These are phyloP conservation scores for Fusarium tanahbumbuense DNA, from an alignment of 2,329 filamentous ascomycete species.

Conservation along the genomic window DNA sequence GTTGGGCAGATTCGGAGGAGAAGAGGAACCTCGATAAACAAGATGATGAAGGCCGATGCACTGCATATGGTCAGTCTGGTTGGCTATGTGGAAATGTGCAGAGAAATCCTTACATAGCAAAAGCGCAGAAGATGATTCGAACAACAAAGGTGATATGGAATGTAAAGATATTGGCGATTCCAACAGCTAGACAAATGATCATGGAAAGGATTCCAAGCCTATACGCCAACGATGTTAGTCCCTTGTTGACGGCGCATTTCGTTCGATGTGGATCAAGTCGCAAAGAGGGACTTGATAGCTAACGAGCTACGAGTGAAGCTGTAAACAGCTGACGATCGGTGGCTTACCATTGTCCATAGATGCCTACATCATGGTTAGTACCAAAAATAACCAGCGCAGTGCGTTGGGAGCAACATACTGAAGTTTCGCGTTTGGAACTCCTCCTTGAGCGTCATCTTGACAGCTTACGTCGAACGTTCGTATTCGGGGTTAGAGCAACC, in stretches of 20 bases:
- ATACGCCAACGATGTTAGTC: conserved; percentile 20
- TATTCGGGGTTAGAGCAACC: conserved; percentile 31
- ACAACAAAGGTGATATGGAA: conserved; percentile 51
- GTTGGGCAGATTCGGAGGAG: conserved; percentile 98
- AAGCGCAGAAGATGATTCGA: conserved; percentile 64
- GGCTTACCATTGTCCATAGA: conserved; percentile 80
- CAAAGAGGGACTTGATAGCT: conserved; percentile 21
- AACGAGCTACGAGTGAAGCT: conserved; percentile 14
- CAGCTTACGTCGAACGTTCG: conserved; percentile 46
- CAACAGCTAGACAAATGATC: conserved; percentile 76
- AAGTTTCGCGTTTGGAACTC: conserved; percentile 80
- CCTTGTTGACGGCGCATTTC: conserved; percentile 5
- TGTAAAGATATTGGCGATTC: conserved; percentile 75
- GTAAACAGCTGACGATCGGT: conserved; percentile 12
- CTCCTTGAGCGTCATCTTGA: conserved; percentile 76
- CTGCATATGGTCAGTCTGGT: conserved; percentile 56
- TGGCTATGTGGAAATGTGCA: background rate
- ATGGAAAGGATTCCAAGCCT: conserved; percentile 78
- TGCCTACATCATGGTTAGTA: conserved; percentile 64
- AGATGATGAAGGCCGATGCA: conserved; percentile 75
- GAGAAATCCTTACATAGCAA: conserved; percentile 62
- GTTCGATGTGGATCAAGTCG: conserved; percentile 15
- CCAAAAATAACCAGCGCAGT: background rate
- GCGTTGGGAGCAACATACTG: conserved; percentile 63
- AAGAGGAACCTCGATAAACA: conserved; percentile 91